phyloP scores from a whole-genome alignment of 225 moss, liverwort and hornwort species.

The Polytrichum commune region DNA sequence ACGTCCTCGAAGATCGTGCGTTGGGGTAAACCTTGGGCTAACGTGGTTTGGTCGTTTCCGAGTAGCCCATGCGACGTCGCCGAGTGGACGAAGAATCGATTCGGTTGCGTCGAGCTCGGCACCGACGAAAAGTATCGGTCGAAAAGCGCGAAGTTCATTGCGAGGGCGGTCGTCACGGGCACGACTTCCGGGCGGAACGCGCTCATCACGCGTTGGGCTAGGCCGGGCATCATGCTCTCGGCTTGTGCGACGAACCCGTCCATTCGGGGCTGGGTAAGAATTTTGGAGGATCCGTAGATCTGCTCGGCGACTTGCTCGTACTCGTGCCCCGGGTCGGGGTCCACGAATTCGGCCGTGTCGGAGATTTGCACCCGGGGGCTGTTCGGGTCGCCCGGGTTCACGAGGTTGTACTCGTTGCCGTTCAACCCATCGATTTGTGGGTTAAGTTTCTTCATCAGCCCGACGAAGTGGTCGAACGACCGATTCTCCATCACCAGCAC shows the following conservation, averaged over 20 bases:
- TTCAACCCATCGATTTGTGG: conserved; percentile 74
- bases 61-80: conserved; percentile 83
- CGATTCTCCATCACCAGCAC: conserved; percentile 97
- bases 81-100: conserved; percentile 81
- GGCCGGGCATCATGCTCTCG: conserved; percentile 47
- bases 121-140: conserved; percentile 83
- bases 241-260: conserved; percentile 76
- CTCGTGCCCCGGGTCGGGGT: conserved; percentile 92
- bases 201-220: conserved; percentile 74
- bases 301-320: conserved; percentile 78
- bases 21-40: conserved; percentile 70
- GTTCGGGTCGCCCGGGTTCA: conserved; percentile 13
- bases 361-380: conserved; percentile 46
- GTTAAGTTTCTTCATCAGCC: conserved; percentile 76
- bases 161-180: conserved; percentile 71
- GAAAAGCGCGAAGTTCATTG: conserved; percentile 71
- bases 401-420: conserved; percentile 70
- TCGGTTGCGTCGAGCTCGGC: conserved; percentile 85
- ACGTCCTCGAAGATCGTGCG: conserved; percentile 79
- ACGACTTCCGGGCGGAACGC: conserved; percentile 74
- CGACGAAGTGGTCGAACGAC: conserved; percentile 94
- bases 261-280: conserved; percentile 56
- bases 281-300: conserved; percentile 37
- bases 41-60: conserved; percentile 53
- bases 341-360: conserved; percentile 87